A percentile compares a stretch with the other conserved stretches of the same genome.
These are phyloP conservation scores for Xylariaceae sp. DNA, from an alignment of 2,329 filamentous ascomycete species.

Conservation along the genomic window DNA sequence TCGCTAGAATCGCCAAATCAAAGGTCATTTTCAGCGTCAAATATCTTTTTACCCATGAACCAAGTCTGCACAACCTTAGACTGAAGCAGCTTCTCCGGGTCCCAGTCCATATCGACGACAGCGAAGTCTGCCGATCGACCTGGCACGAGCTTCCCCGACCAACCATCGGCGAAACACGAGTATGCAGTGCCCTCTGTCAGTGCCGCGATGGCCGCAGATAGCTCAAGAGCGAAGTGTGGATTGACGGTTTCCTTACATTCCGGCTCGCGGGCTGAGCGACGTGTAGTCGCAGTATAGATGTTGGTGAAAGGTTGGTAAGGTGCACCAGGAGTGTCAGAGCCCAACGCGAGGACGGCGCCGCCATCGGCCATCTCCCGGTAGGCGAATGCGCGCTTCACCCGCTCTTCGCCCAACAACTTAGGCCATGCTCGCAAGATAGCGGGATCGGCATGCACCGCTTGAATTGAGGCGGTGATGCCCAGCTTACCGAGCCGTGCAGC, in stretches of 20 bases:
- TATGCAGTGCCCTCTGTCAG: slow-evolving; percentile 42
- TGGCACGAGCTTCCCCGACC: slow-evolving; percentile 40
- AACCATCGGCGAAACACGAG: slow-evolving; percentile 40
- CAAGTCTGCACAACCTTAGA: slow-evolving; percentile 39
- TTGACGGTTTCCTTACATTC: slow-evolving; percentile 35
- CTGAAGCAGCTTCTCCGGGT: slow-evolving; percentile 35
- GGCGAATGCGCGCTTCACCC: slow-evolving; percentile 57
- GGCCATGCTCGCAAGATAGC: slow-evolving; percentile 61
- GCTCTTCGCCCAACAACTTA: slow-evolving; percentile 47
- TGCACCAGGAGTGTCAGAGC: slow-evolving; percentile 44
- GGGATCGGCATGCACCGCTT: slow-evolving; percentile 57
- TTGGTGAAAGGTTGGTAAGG: slow-evolving; percentile 41
- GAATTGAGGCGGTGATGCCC: slow-evolving; percentile 58
- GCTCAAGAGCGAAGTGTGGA: slow-evolving; percentile 37
- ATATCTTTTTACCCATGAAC: slow-evolving; percentile 37
- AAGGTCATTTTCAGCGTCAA: slow-evolving; percentile 17
- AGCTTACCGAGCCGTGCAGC: slow-evolving; percentile 52
- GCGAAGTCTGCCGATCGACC: slow-evolving; percentile 46
- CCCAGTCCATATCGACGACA: slow-evolving; percentile 41
- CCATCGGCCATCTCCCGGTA: slow-evolving; percentile 56
- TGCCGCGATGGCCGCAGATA: slow-evolving; percentile 38
- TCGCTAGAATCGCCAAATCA: slow-evolving; percentile 6
- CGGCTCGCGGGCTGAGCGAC: slow-evolving; percentile 39
- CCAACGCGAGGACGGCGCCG: slow-evolving; percentile 41
- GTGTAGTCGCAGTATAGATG: slow-evolving; percentile 43